These are phyloP conservation scores for Saccharum spontaneum DNA, from an alignment of 176 grass and related monocot genomes.

Conservation along the genomic window DNA sequence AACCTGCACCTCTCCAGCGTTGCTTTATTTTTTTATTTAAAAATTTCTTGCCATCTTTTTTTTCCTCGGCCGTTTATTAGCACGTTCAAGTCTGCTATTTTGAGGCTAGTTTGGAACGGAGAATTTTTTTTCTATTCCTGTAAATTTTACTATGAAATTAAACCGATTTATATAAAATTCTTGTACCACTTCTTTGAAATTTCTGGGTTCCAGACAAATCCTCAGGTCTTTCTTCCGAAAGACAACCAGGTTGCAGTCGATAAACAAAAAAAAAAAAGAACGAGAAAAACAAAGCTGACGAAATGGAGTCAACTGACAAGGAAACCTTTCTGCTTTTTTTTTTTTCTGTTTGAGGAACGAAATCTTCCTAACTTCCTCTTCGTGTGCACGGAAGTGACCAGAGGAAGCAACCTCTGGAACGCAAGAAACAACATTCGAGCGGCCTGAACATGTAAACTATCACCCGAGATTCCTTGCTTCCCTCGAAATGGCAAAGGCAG, in stretches of 20 bases:
- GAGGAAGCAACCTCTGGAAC: background rate
- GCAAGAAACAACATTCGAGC: constrained; percentile 5
- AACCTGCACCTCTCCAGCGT: background rate
- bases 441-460: background rate
- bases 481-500: constrained; percentile 33
- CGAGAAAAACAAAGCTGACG: background rate
- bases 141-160: too few species aligned
- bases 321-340: background rate
- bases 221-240: background rate
- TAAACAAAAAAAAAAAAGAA: background rate
- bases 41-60: too few species aligned
- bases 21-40: background rate
- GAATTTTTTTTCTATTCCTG: too few species aligned
- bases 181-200: too few species aligned
- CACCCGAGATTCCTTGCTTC: constrained; percentile 44
- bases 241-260: background rate
- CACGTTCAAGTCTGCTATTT: background rate
- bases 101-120: background rate
- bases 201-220: background rate
- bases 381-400: background rate
- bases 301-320: background rate
- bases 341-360: background rate
- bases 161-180: too few species aligned
- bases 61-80: too few species aligned
- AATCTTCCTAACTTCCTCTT: constrained; percentile 26